Base-by-base conservation (phyloP, 140 eudicot genomes). In the Anethum foeniculum region DNA sequence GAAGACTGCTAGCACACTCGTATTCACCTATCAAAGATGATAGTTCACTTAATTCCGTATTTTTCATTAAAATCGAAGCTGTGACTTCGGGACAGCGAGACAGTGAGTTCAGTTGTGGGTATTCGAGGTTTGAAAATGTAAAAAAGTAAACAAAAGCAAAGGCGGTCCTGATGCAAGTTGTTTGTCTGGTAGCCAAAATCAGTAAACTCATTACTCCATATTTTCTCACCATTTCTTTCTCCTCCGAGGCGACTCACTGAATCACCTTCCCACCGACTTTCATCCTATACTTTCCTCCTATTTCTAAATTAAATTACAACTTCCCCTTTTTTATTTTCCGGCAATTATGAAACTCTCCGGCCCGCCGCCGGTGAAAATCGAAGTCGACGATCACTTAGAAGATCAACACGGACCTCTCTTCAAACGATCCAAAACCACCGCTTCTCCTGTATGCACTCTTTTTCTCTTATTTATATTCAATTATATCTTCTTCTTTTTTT, bases 331-430 rank as follows among this genome's bases (percentile, higher is more conserved):
- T 19, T 10, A 7, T 81, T 77, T 81, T 79, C 86, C 85, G 93
- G 93, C 89, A 85, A 51, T 56, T 88, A 88, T 88, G 97, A 88
- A 86, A 58, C 68, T 28, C 58, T 1, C 56, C 82, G 85, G 88
- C 75, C 82, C 81, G 87, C 75, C 77, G 80, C 77, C 87, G 81
- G 90, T 89, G 78, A 89, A 91, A 80, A 69, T 82, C 56, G 97
- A 92, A 71, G 64, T 85, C 30, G 84, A 81, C 10, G 94, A 88
- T 67, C 77, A 85, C 18, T 65, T 51, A 14, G 48, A 34, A 60
- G 73, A 78, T 36, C 52, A 38, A 56, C 72, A 77, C 1, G 56
- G 32, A 3, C 80, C 71, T 32, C 80, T 78, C 34, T 9, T 12
- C 51, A 78, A 78, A 32, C 81, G 71, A 34, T 36, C 71, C 41